Percentiles rank a stretch among this genome's conserved stretches.
These are phyloP conservation scores for Phytophthora vignae DNA, from an alignment of 352 stramenopile species.

Conservation along the genomic window DNA sequence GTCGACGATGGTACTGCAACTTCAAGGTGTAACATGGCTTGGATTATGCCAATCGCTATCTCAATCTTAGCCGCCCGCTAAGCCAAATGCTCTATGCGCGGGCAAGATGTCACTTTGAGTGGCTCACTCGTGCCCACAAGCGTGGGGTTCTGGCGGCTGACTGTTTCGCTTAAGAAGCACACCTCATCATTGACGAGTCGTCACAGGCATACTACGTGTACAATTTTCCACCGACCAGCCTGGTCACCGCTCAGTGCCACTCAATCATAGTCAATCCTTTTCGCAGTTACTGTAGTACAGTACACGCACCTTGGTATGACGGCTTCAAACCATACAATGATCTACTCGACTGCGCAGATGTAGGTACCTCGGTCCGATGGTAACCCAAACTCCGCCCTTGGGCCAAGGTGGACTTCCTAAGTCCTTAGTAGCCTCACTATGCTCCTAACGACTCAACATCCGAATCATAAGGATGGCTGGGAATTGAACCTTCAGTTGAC, in stretches of 20 bases:
- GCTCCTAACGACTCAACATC: too few species aligned
- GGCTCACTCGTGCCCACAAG: not conserved
- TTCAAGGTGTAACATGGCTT: slow-evolving; percentile 26
- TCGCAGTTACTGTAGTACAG: too few species aligned
- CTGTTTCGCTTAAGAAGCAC: not conserved
- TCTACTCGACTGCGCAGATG: too few species aligned
- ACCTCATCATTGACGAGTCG: not conserved
- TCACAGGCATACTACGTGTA: not conserved
- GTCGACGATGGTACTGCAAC: slow-evolving; percentile 23
- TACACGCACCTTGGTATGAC: too few species aligned
- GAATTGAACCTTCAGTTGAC: too few species aligned
- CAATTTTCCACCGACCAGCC: slow-evolving; percentile 9
- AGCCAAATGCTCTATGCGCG: slow-evolving; percentile 15
- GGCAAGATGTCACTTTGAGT: slow-evolving; percentile 1
- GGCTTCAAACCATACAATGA: too few species aligned
- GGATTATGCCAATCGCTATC: not conserved
- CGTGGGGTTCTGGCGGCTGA: slow-evolving; percentile 5
- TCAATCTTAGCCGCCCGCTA: not conserved
- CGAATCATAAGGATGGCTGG: too few species aligned
- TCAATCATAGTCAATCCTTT: too few species aligned
- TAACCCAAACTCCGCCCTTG: too few species aligned
- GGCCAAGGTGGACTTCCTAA: too few species aligned
- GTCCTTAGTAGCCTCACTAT: too few species aligned
- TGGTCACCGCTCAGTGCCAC: not conserved
- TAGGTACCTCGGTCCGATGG: too few species aligned